A percentile compares a stretch with the other conserved stretches of the same genome.
Evolutionary conservation across 2,329 filamentous ascomycete genomes (phyloP).

Genomic region (Trichoderma aggressivum): DNA sequence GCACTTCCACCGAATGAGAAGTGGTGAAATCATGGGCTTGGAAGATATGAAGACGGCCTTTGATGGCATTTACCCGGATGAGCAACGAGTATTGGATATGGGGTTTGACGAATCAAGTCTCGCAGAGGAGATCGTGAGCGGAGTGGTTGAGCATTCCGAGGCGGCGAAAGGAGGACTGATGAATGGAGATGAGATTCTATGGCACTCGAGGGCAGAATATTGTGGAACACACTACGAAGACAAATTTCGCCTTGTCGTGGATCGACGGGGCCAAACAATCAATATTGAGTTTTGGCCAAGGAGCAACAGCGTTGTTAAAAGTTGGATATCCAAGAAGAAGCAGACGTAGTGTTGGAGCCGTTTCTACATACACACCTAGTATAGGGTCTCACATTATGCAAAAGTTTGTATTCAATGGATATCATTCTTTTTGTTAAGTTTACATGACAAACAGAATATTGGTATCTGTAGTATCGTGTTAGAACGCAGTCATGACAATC

Average conservation of each 20-base stretch:
- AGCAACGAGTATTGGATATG: slow-evolving; percentile 1
- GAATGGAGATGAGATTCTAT: not conserved
- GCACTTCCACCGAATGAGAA: not conserved
- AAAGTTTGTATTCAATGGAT: not conserved
- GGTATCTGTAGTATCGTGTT: slow-evolving; percentile 47
- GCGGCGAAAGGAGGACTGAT: not conserved
- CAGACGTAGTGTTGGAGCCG: not conserved
- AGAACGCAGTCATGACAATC: not conserved
- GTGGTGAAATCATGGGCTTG: not conserved
- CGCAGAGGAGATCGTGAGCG: not conserved
- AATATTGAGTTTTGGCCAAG: slow-evolving; percentile 4
- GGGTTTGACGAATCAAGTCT: not conserved
- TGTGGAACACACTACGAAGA: not conserved
- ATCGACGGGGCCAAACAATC: not conserved
- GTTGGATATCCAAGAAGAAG: slow-evolving; percentile 8
- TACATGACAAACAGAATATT: slow-evolving; percentile 67
- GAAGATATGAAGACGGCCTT: slow-evolving; percentile 10
- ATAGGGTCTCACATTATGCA: not conserved
- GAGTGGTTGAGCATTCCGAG: not conserved
- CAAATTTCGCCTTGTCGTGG: not conserved
- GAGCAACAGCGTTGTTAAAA: not conserved
- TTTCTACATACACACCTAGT: not conserved
- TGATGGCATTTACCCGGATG: slow-evolving; percentile 1
- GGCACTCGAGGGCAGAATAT: not conserved
- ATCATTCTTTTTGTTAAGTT: not conserved